Percentiles rank a stretch among this genome's conserved stretches.
Conservation (phyloP, 179 eudicot genomes). For the Drosera spatulata region DNA sequence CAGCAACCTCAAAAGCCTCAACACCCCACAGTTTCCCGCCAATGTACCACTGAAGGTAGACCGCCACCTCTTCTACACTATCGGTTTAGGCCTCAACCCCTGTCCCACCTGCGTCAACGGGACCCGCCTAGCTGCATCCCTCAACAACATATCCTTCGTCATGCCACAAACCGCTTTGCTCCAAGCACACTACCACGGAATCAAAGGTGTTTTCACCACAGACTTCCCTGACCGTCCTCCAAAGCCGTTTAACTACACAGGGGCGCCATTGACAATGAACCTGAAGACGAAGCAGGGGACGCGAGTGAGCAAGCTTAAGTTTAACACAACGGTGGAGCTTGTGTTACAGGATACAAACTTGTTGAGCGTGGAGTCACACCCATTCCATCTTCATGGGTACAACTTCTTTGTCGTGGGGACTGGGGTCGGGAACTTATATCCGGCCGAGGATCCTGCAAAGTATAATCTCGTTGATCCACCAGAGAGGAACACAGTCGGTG, state of each 20-base stretch:
- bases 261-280: neutral
- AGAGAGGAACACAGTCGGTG: conserved; percentile 9
- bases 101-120: conserved; percentile 27
- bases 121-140: conserved; percentile 4
- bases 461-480: conserved; percentile 10
- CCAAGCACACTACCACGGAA: conserved; percentile 7
- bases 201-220: conserved; percentile 4
- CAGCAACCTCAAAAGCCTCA: conserved; percentile 21
- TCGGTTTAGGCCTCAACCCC: conserved; percentile 29
- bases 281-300: conserved; percentile 6
- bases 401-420: conserved; percentile 7
- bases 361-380: conserved; percentile 7
- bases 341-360: conserved; percentile 10
- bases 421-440: conserved; percentile 5
- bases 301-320: neutral
- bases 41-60: conserved; percentile 24
- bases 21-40: conserved; percentile 25
- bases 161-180: conserved; percentile 8
- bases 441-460: neutral
- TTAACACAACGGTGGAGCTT: conserved; percentile 6
- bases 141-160: conserved; percentile 7
- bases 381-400: conserved; percentile 10
- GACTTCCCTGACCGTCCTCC: conserved; percentile 8
- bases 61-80: conserved; percentile 25
- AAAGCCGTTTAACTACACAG: conserved; percentile 3